Evolutionary conservation across 148 eudicot species (phyloP), one percentile per base, ranked within the genome.

Genomic region (Heliosperma pusillum): DNA sequence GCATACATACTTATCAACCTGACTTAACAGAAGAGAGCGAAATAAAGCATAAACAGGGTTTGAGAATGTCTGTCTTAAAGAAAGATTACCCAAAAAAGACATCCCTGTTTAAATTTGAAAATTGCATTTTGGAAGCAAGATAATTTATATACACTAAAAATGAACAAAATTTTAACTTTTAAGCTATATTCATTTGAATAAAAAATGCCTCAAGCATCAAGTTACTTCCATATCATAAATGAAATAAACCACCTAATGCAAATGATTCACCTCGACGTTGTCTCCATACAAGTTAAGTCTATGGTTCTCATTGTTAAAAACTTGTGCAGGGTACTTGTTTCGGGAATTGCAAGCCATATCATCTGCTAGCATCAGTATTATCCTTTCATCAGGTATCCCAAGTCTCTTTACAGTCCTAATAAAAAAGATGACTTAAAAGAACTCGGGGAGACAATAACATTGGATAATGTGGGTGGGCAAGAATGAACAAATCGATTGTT

Each of bases 321-420:
- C 98, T 84, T 91, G 98, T 27, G 98, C 98, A 78, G 98, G 97
- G 79, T 90, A 89, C 79, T 92, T 94, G 82, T 94, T 94, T 78
- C 98, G 87, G 55, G 98, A 81, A 85, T 94, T 94, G 87, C 98
- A 94, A 71, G 97, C 98, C 98, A 94, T 94, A 80, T 94, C 98
- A 88, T 94, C 98, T 76, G 98, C 97, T 78, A 94, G 75, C 98
- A 94, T 94, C 74, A 94, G 93, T 76, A 94, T 92, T 65, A 92
- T 94, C 80, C 98, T 91, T 79, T 94, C 98, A 83, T 94, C 98
- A 7, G 98, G 98, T 80, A 94, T 94, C 72, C 98, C 98, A 42
- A 94, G 81, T 69, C 98, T 84, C 80, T 94, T 94, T 56, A 94
- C 98, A 10, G 98, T 94, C 88, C 98, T 94, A 80, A 79, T 67